Conservation (phyloP, 169 alveolate genomes). For the Eimeria mitis region DNA sequence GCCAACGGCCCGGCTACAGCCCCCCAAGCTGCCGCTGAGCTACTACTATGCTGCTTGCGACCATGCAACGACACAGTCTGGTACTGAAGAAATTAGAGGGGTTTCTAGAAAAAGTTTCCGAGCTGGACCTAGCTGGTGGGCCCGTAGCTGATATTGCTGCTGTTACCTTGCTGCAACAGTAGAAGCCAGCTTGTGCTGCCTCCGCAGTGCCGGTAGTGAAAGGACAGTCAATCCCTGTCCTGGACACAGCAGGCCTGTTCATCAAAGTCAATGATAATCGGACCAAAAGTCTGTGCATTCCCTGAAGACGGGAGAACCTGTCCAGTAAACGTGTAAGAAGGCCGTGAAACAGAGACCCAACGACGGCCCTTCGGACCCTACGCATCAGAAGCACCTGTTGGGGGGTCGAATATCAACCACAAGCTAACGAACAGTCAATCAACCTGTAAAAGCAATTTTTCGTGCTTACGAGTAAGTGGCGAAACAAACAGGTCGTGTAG, state of each 20-base stretch:
- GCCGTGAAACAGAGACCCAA: conserved; percentile 72
- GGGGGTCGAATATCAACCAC: neutral
- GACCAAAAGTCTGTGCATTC: conserved; percentile 33
- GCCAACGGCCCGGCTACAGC: conserved; percentile 1
- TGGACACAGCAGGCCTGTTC: conserved; percentile 80
- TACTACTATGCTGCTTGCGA: neutral
- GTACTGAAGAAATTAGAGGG: neutral
- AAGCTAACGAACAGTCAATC: neutral
- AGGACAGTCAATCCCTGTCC: neutral
- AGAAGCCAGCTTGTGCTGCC: neutral
- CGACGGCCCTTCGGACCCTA: conserved; percentile 11
- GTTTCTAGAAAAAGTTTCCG: neutral
- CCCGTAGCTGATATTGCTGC: neutral
- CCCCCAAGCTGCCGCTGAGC: neutral
- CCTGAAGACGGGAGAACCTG: conserved; percentile 19
- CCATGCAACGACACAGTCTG: neutral
- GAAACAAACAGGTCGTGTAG: neutral
- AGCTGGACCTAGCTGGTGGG: neutral
- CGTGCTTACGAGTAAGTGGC: neutral
- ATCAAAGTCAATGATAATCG: conserved; percentile 73
- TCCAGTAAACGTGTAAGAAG: conserved; percentile 65
- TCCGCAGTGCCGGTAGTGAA: neutral
- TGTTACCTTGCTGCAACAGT: neutral
- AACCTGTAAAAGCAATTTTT: neutral
- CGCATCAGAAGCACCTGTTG: neutral